phyloP scores from a whole-genome alignment of 2,329 filamentous ascomycete species.

The Fusarium stilboides region DNA sequence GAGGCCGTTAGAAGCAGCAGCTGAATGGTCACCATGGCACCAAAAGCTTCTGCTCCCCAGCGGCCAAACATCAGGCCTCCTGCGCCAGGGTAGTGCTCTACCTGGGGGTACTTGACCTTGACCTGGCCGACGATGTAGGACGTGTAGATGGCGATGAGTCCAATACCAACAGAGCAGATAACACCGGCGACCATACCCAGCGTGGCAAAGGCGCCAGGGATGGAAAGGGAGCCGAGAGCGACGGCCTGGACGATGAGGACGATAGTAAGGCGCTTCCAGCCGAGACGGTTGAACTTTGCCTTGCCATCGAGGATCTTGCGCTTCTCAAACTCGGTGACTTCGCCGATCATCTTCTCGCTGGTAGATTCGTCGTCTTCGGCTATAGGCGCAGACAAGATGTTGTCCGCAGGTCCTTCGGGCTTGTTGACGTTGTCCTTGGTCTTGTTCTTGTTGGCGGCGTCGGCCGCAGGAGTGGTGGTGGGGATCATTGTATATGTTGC shows the following conservation, averaged over 20 bases:
- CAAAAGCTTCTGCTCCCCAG: slow-evolving; percentile 71
- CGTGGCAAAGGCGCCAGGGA: slow-evolving; percentile 45
- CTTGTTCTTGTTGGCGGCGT: slow-evolving; percentile 27
- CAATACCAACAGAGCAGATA: slow-evolving; percentile 55
- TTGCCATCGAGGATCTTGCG: slow-evolving; percentile 46
- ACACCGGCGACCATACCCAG: slow-evolving; percentile 55
- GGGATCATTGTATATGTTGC: slow-evolving; percentile 29
- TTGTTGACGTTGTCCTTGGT: slow-evolving; percentile 21
- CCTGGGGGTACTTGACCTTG: slow-evolving; percentile 64
- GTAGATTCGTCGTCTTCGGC: slow-evolving; percentile 33
- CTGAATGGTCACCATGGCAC: slow-evolving; percentile 70
- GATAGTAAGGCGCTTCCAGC: slow-evolving; percentile 48
- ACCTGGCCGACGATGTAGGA: slow-evolving; percentile 59
- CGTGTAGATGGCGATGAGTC: slow-evolving; percentile 59
- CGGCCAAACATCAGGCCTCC: slow-evolving; percentile 71
- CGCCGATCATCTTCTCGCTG: slow-evolving; percentile 45
- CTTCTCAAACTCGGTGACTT: slow-evolving; percentile 47
- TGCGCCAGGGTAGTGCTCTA: slow-evolving; percentile 75
- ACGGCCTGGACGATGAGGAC: slow-evolving; percentile 47
- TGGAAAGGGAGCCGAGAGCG: slow-evolving; percentile 46
- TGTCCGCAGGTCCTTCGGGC: slow-evolving; percentile 20
- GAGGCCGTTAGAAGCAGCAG: slow-evolving; percentile 76
- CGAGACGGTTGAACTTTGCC: slow-evolving; percentile 45
- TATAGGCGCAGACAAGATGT: slow-evolving; percentile 21
- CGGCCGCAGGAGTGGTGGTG: slow-evolving; percentile 39